These are phyloP conservation scores for Paraleonurus japonicus DNA, from an alignment of 257 asterid genomes.

Conservation along the genomic window DNA sequence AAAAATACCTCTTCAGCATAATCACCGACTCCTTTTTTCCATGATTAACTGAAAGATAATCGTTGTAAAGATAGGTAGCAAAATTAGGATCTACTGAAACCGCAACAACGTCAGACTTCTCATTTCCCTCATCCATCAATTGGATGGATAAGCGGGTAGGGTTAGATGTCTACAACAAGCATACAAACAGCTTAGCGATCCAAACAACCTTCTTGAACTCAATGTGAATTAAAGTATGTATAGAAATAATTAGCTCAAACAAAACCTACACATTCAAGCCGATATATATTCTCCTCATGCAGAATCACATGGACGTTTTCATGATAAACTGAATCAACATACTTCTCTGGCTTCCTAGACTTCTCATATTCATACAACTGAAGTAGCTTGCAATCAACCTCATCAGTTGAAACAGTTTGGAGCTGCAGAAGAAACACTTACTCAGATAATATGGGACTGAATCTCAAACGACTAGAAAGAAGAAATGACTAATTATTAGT, in stretches of 20 bases:
- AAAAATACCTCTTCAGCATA: constrained; percentile 69
- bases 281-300: constrained; percentile 59
- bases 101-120: constrained; percentile 87
- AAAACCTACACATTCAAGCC: constrained; percentile 75
- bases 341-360: constrained; percentile 45
- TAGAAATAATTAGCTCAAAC: not conserved
- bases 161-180: constrained; percentile 56
- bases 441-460: constrained; percentile 11
- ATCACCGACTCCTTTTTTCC: constrained; percentile 70
- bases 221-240: not conserved
- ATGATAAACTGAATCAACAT: constrained; percentile 50
- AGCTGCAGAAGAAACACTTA: constrained; percentile 41
- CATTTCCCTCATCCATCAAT: constrained; percentile 87
- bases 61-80: constrained; percentile 68
- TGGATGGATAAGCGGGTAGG: constrained; percentile 78
- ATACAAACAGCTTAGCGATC: constrained; percentile 31
- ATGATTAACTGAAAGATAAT: constrained; percentile 65
- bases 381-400: constrained; percentile 49
- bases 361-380: constrained; percentile 52
- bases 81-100: constrained; percentile 93
- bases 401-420: constrained; percentile 50
- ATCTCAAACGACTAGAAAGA: not conserved
- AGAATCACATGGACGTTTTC: constrained; percentile 53
- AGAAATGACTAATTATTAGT: not conserved
- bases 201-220: constrained; percentile 17